Evolutionary conservation across 2,329 filamentous ascomycete genomes (phyloP).

Genomic region (Botryosphaeria dothidea): DNA sequence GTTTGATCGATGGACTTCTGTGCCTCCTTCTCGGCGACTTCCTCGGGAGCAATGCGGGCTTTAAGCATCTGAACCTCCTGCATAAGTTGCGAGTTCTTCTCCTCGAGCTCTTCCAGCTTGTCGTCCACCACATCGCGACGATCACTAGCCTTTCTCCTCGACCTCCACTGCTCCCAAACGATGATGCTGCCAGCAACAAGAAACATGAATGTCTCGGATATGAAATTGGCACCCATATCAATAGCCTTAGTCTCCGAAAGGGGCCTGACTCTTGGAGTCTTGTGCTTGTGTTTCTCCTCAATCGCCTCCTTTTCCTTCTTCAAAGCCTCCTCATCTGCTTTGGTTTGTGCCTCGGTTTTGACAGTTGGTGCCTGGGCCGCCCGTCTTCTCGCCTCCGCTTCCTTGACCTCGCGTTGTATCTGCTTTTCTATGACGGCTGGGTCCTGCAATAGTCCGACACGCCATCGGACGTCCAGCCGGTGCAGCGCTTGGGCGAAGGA

Average conservation of each 20-base stretch:
- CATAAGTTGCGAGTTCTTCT: slow-evolving; percentile 40
- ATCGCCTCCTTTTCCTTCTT: slow-evolving; percentile 51
- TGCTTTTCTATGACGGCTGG: slow-evolving; percentile 56
- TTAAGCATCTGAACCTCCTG: slow-evolving; percentile 44
- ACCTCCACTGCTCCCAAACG: slow-evolving; percentile 62
- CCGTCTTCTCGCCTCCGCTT: slow-evolving; percentile 52
- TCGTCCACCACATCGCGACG: slow-evolving; percentile 63
- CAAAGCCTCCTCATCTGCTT: slow-evolving; percentile 55
- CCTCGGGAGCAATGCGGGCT: slow-evolving; percentile 24
- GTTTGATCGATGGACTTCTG: neutral
- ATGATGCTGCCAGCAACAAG: slow-evolving; percentile 63
- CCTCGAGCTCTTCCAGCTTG: slow-evolving; percentile 59
- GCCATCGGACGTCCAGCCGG: slow-evolving; percentile 67
- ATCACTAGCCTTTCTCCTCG: slow-evolving; percentile 60
- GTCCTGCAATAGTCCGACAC: slow-evolving; percentile 65
- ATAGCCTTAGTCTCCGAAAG: slow-evolving; percentile 68
- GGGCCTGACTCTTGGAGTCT: slow-evolving; percentile 54
- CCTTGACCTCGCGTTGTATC: slow-evolving; percentile 54
- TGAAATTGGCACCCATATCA: slow-evolving; percentile 69
- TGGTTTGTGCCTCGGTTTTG: slow-evolving; percentile 62
- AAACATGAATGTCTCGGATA: slow-evolving; percentile 68
- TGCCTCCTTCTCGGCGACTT: neutral
- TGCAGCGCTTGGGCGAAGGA: slow-evolving; percentile 65
- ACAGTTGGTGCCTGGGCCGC: slow-evolving; percentile 55
- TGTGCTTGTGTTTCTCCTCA: slow-evolving; percentile 41